phyloP scores from a whole-genome alignment of 2,329 filamentous ascomycete species.

The Xylariaceae sp. region DNA sequence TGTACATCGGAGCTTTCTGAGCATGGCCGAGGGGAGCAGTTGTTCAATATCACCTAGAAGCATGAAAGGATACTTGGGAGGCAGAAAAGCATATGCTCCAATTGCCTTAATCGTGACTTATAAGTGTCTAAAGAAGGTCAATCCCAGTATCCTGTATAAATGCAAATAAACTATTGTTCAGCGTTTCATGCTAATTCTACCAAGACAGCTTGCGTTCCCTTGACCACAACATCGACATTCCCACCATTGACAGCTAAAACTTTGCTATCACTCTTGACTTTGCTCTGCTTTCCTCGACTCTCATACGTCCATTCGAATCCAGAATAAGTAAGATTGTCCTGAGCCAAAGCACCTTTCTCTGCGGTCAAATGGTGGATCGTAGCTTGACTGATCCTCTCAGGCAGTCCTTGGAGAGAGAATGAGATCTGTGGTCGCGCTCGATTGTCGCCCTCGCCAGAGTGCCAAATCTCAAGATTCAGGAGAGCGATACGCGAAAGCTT shows the following conservation, averaged over 20 bases:
- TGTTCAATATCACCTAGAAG: too few relatives aligned
- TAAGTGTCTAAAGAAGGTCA: too few relatives aligned
- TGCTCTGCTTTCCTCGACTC: constrained; percentile 7
- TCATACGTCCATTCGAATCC: constrained; percentile 13
- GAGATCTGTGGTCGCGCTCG: not conserved
- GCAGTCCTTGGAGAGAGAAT: constrained; percentile 7
- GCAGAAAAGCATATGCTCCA: too few relatives aligned
- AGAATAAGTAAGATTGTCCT: constrained; percentile 12
- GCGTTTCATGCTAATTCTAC: constrained; percentile 3
- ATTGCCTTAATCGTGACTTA: too few relatives aligned
- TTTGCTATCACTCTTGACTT: constrained; percentile 9
- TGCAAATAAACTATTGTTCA: not conserved
- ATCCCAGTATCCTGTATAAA: too few relatives aligned
- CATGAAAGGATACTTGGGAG: too few relatives aligned
- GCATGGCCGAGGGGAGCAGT: too few relatives aligned
- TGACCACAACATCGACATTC: constrained; percentile 7
- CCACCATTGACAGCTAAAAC: constrained; percentile 2
- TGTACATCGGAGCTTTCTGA: too few relatives aligned
- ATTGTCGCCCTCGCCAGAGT: constrained; percentile 3
- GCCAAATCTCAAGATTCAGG: constrained; percentile 15
- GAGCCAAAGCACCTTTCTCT: constrained; percentile 9
- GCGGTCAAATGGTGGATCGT: constrained; percentile 11
- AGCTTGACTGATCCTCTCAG: not conserved
- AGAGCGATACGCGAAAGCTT: constrained; percentile 12
- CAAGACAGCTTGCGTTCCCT: constrained; percentile 11